These are phyloP conservation scores for Fusarium miscanthi DNA, from an alignment of 2,329 filamentous ascomycete species.

Conservation along the genomic window DNA sequence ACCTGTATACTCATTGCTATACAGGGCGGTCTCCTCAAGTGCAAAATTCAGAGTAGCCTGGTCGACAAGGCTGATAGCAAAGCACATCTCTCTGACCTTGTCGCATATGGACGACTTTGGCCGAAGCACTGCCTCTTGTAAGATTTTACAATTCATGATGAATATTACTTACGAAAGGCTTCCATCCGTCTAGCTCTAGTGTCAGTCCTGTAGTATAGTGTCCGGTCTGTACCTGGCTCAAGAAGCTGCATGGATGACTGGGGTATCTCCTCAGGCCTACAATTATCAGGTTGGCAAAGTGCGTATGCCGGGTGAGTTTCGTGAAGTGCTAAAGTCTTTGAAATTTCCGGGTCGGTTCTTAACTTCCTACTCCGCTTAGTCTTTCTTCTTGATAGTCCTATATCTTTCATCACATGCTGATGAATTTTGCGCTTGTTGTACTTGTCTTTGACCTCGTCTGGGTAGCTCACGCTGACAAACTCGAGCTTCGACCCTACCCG, in stretches of 20 bases:
- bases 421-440: conserved; percentile 5
- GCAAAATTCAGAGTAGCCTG: background rate
- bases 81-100: conserved; percentile 4
- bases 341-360: too few species aligned
- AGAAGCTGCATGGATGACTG: background rate
- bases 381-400: conserved; percentile 1
- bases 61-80: conserved; percentile 2
- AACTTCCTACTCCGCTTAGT: background rate
- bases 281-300: background rate
- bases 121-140: background rate
- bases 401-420: conserved; percentile 8
- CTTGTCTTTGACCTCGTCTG: background rate
- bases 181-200: background rate
- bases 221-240: background rate
- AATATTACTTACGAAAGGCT: background rate
- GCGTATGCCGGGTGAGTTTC: too few species aligned
- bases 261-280: background rate
- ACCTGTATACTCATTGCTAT: background rate
- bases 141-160: background rate
- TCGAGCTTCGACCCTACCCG: background rate
- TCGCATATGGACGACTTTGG: conserved; percentile 8
- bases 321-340: background rate
- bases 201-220: background rate
- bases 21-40: background rate
- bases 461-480: conserved; percentile 5